Conservation (phyloP, 805 yeast species). For the Wickerhamomyces strasburgensis region DNA sequence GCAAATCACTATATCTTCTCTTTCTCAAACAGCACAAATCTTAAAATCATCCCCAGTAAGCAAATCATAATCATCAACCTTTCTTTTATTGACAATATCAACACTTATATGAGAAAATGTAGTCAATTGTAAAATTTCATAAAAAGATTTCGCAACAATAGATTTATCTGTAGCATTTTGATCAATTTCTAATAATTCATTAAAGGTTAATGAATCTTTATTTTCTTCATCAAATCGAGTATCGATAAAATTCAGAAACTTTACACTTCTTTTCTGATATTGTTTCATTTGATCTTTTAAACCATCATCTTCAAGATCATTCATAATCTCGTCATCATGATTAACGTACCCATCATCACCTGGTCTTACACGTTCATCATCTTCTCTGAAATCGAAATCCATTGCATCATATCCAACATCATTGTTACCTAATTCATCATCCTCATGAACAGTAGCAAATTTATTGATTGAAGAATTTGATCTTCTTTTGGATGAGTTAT, state of each 20-base stretch:
- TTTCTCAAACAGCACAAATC: too few relatives aligned
- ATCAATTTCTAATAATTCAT: slow-evolving; percentile 11
- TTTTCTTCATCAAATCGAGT: slow-evolving; percentile 14
- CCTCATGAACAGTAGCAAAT: slow-evolving; percentile 16
- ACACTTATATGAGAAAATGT: slow-evolving; percentile 18
- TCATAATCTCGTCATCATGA: not conserved
- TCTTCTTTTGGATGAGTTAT: slow-evolving; percentile 12
- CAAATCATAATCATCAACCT: slow-evolving; percentile 4
- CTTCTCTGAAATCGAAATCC: slow-evolving; percentile 6
- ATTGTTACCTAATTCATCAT: slow-evolving; percentile 7
- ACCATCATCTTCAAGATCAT: not conserved
- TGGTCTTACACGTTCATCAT: slow-evolving; percentile 1
- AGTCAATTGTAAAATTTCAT: slow-evolving; percentile 24
- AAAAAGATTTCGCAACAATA: slow-evolving; percentile 23
- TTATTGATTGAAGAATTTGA: slow-evolving; percentile 13
- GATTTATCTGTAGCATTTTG: slow-evolving; percentile 6
- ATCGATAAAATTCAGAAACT: slow-evolving; percentile 19
- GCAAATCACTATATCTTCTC: too few relatives aligned
- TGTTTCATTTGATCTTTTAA: slow-evolving; percentile 1
- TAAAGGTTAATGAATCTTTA: slow-evolving; percentile 9
- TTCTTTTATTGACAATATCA: not conserved
- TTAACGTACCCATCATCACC: not conserved
- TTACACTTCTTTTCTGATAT: slow-evolving; percentile 15
- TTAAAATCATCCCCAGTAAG: slow-evolving; percentile 11
- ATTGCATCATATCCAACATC: too few relatives aligned